Evolutionary conservation across 2,329 filamentous ascomycete genomes (phyloP), one percentile per base, ranked within the genome.

Genomic region (Fusarium circinatum): DNA sequence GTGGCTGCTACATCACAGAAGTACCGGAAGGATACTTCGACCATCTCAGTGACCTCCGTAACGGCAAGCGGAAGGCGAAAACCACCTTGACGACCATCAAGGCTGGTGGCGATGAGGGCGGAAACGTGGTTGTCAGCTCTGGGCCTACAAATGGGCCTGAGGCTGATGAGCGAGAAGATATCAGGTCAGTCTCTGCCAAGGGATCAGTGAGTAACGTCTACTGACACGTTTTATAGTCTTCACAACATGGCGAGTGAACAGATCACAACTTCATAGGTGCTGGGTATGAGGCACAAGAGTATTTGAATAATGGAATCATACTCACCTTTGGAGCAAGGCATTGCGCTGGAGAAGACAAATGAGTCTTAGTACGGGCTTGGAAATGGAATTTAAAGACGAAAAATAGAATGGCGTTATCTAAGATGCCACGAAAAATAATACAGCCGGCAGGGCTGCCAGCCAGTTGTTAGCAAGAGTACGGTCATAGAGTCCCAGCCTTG

Each of bases 11-110:
- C 22, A 22, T 41, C 20, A 41, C 39, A 41, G 39, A 90, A 0
- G 93, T 98, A 4, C 89, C 92, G 3, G 88, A 91, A 12, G 91
- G 89, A 42, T 98, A 98, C 84, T 96, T 98, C 76, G 90, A 94
- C 74, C 93, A 94, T 78, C 86, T 97, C 10, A 92, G 94, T 82
- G 85, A 88, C 66, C 83, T 95, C 24, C 88, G 94, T 60, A 93
- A 92, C 52, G 91, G 94, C 81, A 92, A 89, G 71, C 45, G 47
- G 24, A 67, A 70, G 65, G 41, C 62, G 18, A 75, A 75, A 57
- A 59, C 42, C 17, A 34, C 58, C 28, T 62, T 71, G 54, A 62
- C 34, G 8, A 58, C 45, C 24, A 48, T 71, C 49, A 68, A 68
- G 42, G 51, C 69, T 17, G 69, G 68, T 17, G 62, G 62, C 6